These are phyloP conservation scores for Actinomucor elegans DNA, from an alignment of 371 early-diverging fungal genomes.

Conservation along the genomic window DNA sequence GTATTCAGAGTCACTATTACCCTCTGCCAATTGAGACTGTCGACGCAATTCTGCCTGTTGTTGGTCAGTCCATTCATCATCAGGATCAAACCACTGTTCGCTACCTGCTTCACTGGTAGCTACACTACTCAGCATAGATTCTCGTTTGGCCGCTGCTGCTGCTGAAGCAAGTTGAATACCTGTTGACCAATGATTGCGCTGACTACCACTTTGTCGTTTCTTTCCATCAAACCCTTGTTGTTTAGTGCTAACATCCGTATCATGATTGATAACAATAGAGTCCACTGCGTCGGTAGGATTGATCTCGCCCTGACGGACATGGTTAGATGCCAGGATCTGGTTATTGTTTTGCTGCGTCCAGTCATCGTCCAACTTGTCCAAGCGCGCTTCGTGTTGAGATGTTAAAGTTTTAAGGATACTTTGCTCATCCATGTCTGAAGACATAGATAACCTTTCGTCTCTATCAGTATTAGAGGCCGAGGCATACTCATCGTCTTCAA, in stretches of 20 bases:
- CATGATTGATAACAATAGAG: too few species aligned
- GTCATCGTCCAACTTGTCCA: too few species aligned
- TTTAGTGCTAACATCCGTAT: too few species aligned
- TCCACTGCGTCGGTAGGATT: too few species aligned
- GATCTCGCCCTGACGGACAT: too few species aligned
- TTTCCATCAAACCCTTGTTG: too few species aligned
- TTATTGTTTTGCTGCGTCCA: not conserved
- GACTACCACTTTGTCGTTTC: slow-evolving; percentile 32
- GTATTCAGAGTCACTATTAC: not conserved
- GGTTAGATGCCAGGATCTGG: too few species aligned
- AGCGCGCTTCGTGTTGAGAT: not conserved
- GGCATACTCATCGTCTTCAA: slow-evolving; percentile 13
- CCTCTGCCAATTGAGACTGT: not conserved
- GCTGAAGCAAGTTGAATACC: slow-evolving; percentile 22
- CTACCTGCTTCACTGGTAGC: slow-evolving; percentile 17
- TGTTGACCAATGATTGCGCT: slow-evolving; percentile 34
- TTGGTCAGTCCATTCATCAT: slow-evolving; percentile 17
- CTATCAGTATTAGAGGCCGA: not conserved
- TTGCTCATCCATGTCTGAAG: slow-evolving; percentile 15
- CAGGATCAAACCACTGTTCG: slow-evolving; percentile 31
- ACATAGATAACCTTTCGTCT: not conserved
- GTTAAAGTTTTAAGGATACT: slow-evolving; percentile 3
- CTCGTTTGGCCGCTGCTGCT: slow-evolving; percentile 20
- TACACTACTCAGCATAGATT: slow-evolving; percentile 13
- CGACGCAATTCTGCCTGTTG: not conserved